Evolutionary conservation across 768 basidiomycete species (phyloP).

Genomic region (Pleurotus giganteus): DNA sequence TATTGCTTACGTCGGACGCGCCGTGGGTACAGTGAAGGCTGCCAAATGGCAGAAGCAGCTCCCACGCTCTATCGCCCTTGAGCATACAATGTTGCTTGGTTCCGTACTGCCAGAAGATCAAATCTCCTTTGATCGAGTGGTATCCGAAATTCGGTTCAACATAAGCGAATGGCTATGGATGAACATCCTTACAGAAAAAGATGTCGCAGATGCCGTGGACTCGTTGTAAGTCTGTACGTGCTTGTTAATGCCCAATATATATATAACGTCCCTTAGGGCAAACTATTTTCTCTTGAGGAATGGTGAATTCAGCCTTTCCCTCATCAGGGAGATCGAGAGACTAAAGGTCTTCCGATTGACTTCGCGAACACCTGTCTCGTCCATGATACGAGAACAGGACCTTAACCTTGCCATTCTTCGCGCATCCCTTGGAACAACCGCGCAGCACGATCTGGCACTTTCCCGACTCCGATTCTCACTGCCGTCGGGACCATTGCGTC

Average conservation of each 20-base stretch:
- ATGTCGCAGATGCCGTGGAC: conserved; percentile 82
- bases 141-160: conserved; percentile 72
- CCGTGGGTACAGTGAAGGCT: conserved; percentile 78
- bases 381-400: conserved; percentile 89
- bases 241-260: not conserved
- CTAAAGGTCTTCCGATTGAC: conserved; percentile 79
- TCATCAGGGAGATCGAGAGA: conserved; percentile 85
- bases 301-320: conserved; percentile 80
- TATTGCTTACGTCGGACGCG: conserved; percentile 83
- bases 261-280: conserved; percentile 46
- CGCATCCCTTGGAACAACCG: conserved; percentile 84
- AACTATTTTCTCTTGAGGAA: conserved; percentile 88
- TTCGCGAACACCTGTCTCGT: conserved; percentile 57
- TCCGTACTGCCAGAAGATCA: conserved; percentile 72
- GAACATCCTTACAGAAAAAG: conserved; percentile 79
- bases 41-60: conserved; percentile 80
- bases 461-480: conserved; percentile 72
- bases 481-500: conserved; percentile 78
- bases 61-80: conserved; percentile 61
- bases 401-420: conserved; percentile 83
- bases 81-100: conserved; percentile 65
- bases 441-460: conserved; percentile 82
- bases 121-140: conserved; percentile 71
- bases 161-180: conserved; percentile 95
- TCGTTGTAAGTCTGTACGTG: conserved; percentile 59